Evolutionary conservation across 108 stramenopile genomes (phyloP).

Genomic region (Schizochytrium sp.): DNA sequence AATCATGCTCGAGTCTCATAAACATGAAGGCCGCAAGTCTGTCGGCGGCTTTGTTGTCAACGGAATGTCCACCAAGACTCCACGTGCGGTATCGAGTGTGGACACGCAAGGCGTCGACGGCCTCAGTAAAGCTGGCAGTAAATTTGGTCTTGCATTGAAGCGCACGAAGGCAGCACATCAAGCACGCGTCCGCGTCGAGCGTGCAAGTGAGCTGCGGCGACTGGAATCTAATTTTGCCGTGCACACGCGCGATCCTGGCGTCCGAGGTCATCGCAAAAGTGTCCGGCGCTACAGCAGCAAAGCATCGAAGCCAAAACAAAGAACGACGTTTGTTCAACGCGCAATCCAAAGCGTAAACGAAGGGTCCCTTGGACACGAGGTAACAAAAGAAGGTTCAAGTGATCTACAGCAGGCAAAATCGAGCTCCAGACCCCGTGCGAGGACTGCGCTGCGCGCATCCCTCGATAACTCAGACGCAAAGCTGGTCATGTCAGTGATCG

Average conservation of each 20-base stretch:
- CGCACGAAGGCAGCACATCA: not conserved
- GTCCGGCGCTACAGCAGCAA: not conserved
- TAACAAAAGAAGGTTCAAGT: too few species aligned
- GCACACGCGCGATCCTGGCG: not conserved
- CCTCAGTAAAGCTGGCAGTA: not conserved
- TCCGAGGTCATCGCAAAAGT: not conserved
- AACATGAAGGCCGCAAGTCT: not conserved
- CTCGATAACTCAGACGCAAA: not conserved
- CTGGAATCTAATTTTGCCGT: not conserved
- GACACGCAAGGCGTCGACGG: not conserved
- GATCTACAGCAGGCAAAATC: not conserved
- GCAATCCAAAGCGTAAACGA: too few species aligned
- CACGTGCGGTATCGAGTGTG: not conserved
- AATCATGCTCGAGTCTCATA: not conserved
- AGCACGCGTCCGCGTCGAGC: not conserved
- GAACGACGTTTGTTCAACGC: too few species aligned
- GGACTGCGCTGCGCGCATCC: not conserved
- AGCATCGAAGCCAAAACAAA: not conserved
- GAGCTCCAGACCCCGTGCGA: not conserved
- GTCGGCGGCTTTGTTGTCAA: not conserved
- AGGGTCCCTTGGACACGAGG: too few species aligned
- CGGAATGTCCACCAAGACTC: not conserved
- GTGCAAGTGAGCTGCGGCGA: not conserved
- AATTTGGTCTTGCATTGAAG: not conserved
- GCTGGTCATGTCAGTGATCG: not conserved